Base-by-base conservation (phyloP, 108 stramenopile species). In the Skeletonema potamos region DNA sequence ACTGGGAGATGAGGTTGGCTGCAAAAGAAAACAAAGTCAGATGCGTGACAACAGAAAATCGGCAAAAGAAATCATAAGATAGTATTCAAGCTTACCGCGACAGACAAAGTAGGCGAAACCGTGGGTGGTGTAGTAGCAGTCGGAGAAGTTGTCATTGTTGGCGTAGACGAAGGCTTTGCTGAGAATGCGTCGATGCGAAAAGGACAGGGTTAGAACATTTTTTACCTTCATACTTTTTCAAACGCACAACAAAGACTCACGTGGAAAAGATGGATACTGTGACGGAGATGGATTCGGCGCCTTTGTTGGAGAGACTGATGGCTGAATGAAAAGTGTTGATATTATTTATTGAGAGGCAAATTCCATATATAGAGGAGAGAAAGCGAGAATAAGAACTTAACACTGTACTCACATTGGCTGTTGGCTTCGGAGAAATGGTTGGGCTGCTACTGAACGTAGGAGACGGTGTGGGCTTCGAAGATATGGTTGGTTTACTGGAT, bases 371-470 rank as follows among this genome's bases (percentile, higher is more conserved):
- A 46, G 22, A 2, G 58, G 43, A 26, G 18, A 33, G 24, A 8
- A 13, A 26, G 18, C 22, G 24, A 8, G 4, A 59, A 58, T 67
- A 27, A 58, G 55, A 5, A 13, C n/a, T 10, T 1, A 22, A 30
- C 4, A 22, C 18, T 26, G n/a, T 34, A 59, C 58, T 18, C 18
- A 59, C 58, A 1, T 33, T 51, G 7, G 54, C 28, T 27, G 75
- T 61, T 57, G 70, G 66, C 0, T 24, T 34, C 10, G 30, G 3
- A 29, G 70, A 70, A 17, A 27, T 30, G 27, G 70, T 70, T 46
- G 70, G 70, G 9, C 28, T 34, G 2, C 58, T 26, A 12, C 58
- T 27, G 28, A 29, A 27, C 15, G 70, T 46, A 17, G 37, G 12
- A 15, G 70, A 70, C 26, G 41, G 6, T 18, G 70, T 36, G 17